Evolutionary conservation across 169 alveolate genomes (phyloP), one percentile per base, ranked within the genome.

Genomic region (Hammondia hammondi): DNA sequence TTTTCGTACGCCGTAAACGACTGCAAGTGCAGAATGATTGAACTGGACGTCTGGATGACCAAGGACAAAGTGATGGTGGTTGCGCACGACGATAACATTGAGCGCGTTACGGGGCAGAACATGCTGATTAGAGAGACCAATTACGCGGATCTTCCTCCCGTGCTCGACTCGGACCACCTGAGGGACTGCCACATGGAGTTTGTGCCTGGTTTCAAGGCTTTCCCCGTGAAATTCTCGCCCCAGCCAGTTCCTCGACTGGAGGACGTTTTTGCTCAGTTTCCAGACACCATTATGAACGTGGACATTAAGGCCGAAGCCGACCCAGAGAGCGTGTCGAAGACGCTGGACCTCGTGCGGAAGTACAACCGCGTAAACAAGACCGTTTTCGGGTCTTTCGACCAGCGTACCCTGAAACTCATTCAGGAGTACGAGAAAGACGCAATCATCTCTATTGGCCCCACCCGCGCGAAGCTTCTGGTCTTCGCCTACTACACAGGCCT

Each of bases 11-110:
- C 97, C 35, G 89, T 94, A 71, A 56, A 91, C 21, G 67, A 94
- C 27, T 94, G 96, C 91, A 73, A 88, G 43, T 93, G 96, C 77
- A 90, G 85, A 32, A 96, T 96, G 97, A 32, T 96, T 48, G 97
- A 96, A 70, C 92, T 94, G 37, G 97, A 96, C 81, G 97, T 96
- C 48, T 94, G 96, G 95, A 19, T 85, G 48, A 96, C 96, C 43
- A 94, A 94, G 73, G 97, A 96, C 71, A 88, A 88, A 67, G 82
- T 73, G 37, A 14, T 95, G 32, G 96, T 95, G 5, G 95, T 94
- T 32, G 81, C 94, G 71, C 97, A 95, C 89, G 97, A 95, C 82
- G 95, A 95, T 43, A 35, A 90, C 85, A 70, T 94, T 37, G 4
- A 46, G 21, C 48, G 92, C 56, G 35, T 95, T 17, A 91, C 95